phyloP scores from a whole-genome alignment of 140 eudicot genomes.

The Cichorium intybus region DNA sequence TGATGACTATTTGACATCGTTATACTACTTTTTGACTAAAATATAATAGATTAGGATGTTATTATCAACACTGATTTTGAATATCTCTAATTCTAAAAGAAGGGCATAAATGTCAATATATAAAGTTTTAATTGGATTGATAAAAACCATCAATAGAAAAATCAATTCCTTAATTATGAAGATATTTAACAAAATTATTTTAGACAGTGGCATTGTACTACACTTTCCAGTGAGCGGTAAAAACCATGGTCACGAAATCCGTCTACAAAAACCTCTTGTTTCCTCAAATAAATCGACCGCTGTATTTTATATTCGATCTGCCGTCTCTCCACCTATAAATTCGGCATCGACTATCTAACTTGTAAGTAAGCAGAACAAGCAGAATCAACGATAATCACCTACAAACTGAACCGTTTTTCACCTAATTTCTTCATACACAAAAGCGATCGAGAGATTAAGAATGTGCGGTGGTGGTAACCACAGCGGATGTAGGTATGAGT shows the following conservation, averaged over 20 bases:
- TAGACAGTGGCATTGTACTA: not conserved
- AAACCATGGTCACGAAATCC: conserved; percentile 20
- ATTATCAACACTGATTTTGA: no score
- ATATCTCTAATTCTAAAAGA: no score
- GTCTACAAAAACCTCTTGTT: not conserved
- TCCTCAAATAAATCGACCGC: conserved; percentile 1
- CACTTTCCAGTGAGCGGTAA: conserved; percentile 3
- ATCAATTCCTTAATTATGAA: no score
- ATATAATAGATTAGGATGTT: no score
- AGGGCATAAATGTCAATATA: no score
- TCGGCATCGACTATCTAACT: not conserved
- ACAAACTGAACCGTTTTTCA: not conserved
- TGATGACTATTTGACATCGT: no score
- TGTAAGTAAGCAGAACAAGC: not conserved
- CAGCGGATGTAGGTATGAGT: conserved; percentile 22
- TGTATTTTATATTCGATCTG: not conserved
- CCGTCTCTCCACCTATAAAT: not conserved
- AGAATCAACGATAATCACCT: not conserved
- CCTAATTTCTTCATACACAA: not conserved
- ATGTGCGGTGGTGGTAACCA: conserved; percentile 27
- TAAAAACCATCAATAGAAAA: no score
- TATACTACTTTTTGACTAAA: no score
- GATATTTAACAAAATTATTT: no score
- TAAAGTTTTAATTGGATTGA: no score
- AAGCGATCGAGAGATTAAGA: not conserved